A percentile compares a stretch with the other conserved stretches of the same genome.
These are phyloP conservation scores for Stachybotrys echinatus DNA, from an alignment of 2,329 filamentous ascomycete genomes.

Conservation along the genomic window DNA sequence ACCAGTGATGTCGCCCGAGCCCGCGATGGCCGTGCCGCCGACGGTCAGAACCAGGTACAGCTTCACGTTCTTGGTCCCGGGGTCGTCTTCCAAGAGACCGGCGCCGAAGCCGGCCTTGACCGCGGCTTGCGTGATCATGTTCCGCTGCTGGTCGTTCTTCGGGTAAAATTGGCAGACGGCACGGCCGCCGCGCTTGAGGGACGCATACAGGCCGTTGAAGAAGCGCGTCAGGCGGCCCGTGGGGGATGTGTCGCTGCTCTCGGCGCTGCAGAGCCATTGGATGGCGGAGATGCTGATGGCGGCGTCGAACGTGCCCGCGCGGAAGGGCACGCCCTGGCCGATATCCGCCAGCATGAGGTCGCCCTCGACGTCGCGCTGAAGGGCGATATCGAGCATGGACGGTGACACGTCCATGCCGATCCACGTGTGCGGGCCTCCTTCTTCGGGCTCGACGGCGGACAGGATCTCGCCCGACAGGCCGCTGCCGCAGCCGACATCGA, in stretches of 20 bases:
- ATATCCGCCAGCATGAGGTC: constrained; percentile 94
- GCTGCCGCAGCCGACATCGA: constrained; percentile 95
- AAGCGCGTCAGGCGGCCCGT: constrained; percentile 76
- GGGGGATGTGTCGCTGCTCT: constrained; percentile 77
- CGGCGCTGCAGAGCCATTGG: constrained; percentile 98
- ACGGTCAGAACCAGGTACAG: constrained; percentile 94
- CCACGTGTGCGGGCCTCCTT: constrained; percentile 88
- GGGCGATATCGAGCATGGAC: constrained; percentile 93
- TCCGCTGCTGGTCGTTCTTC: constrained; percentile 85
- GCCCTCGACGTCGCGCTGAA: constrained; percentile 87
- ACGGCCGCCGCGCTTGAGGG: constrained; percentile 74
- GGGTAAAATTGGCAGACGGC: constrained; percentile 98
- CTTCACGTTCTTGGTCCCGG: constrained; percentile 93
- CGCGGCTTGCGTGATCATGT: constrained; percentile 87
- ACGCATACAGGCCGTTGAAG: constrained; percentile 88
- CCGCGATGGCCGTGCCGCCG: constrained; percentile 51
- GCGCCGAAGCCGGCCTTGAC: constrained; percentile 94
- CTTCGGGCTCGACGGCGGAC: constrained; percentile 60
- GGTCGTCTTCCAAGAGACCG: constrained; percentile 90
- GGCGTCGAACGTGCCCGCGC: constrained; percentile 87
- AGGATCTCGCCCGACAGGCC: constrained; percentile 93
- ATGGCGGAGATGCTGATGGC: constrained; percentile 92
- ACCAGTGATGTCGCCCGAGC: constrained; percentile 78
- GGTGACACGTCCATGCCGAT: constrained; percentile 94
- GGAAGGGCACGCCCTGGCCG: constrained; percentile 90